Base-by-base conservation (phyloP, 1,284 basidiomycete genomes). In the Macrocystidia cucumis region DNA sequence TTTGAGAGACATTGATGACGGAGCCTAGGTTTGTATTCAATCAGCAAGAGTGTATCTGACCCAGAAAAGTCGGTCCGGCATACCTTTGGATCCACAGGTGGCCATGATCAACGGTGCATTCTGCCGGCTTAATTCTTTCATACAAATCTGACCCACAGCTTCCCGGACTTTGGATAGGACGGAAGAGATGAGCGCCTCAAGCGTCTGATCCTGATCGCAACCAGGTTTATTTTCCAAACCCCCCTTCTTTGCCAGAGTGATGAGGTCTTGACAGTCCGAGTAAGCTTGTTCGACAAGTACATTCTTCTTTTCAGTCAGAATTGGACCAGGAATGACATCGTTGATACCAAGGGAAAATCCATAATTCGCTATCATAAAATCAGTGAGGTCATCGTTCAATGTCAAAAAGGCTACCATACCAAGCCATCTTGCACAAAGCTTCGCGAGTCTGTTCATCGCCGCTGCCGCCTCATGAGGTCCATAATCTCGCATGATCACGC, bases 71-170 rank as follows among this genome's bases (percentile, higher is more conserved):
- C 19, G 13, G 31, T 37, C 11, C 32, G n/a, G 29, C 11, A 42
- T 52, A 87, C 91, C 92, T 73, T 99, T 98, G 7, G 96, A 98
- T 62, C 96, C 96, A 63, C 93, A 98, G 18, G 92, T 93, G 35
- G 96, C 95, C 96, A 98, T 98, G 66, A 98, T 96, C 7, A 98
- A 69, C 4, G 96, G 92, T 3, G 96, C 93, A 52, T 98, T 99
- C 59, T 96, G 89, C 34, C 90, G 72, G 54, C 91, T 96, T 17
- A 99, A 74, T 57, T 99, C 96, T 49, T 78, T 85, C 92, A 98
- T 97, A 65, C 96, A 99, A 44, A 95, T 92, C 49, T 97, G 88
- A 49, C 96, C 96, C 29, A 97, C 92, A 38, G 89, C 86, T 51
- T 91, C 91, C 65, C 96, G 87, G 45, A 98, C 96, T 52, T 89